Conservation (phyloP, 495 filamentous ascomycete species). For the Xylaria sp. region DNA sequence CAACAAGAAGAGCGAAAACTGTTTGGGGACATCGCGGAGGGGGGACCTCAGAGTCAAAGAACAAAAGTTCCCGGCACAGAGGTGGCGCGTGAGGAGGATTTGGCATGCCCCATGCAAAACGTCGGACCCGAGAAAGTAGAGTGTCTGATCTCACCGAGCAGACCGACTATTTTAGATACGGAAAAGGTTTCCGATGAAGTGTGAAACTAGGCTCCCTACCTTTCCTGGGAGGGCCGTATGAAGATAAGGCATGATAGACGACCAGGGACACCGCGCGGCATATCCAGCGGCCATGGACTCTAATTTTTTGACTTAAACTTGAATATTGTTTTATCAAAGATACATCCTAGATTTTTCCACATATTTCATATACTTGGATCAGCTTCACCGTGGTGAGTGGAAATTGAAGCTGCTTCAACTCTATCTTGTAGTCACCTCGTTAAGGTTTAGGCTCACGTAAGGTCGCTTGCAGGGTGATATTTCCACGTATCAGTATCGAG, state of each 20-base stretch:
- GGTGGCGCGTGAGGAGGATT: not conserved
- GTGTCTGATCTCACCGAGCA: not conserved
- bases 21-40: not conserved
- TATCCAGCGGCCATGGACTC: not conserved
- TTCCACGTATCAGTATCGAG: constrained; percentile 3
- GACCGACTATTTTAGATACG: not conserved
- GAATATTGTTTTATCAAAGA: not conserved
- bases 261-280: not conserved
- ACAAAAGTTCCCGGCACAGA: not conserved
- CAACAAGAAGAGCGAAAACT: not conserved
- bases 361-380: not conserved
- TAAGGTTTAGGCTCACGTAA: constrained; percentile 2
- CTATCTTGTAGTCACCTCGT: not conserved
- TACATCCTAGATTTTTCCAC: not conserved
- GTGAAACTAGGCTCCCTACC: not conserved
- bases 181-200: not conserved
- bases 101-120: not conserved
- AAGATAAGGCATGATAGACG: not conserved
- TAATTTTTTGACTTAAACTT: too few relatives aligned
- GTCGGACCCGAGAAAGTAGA: not conserved
- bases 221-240: not conserved
- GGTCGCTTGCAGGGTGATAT: constrained; percentile 4
- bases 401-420: not conserved
- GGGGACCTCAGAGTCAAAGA: not conserved
- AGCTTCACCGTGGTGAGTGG: not conserved